phyloP scores from a whole-genome alignment of 2,329 filamentous ascomycete species.

The Aspergillus pseudoglaucus region DNA sequence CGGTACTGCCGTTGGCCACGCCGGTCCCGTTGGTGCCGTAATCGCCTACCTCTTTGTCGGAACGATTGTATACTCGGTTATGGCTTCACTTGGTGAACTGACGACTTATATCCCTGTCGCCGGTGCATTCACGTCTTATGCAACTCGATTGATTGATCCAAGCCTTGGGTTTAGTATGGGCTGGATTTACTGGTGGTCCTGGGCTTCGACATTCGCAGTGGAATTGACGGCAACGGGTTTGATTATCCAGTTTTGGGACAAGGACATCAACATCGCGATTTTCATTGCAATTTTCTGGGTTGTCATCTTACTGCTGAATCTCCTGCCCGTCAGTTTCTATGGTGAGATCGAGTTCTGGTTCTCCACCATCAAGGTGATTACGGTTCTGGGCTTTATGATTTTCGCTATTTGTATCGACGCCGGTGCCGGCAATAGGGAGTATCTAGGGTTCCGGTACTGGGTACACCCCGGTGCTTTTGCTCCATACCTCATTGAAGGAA shows the following conservation, averaged over 20 bases:
- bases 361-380: slow-evolving; percentile 68
- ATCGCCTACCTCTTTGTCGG: slow-evolving; percentile 66
- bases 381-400: slow-evolving; percentile 68
- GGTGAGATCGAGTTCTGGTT: slow-evolving; percentile 77
- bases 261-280: slow-evolving; percentile 57
- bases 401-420: slow-evolving; percentile 71
- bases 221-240: slow-evolving; percentile 67
- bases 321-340: slow-evolving; percentile 65
- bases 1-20: slow-evolving; percentile 55
- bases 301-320: slow-evolving; percentile 62
- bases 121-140: slow-evolving; percentile 71
- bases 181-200: slow-evolving; percentile 79
- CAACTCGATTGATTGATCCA: slow-evolving; percentile 66
- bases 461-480: slow-evolving; percentile 61
- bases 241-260: slow-evolving; percentile 70
- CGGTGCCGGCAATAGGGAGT: slow-evolving; percentile 61
- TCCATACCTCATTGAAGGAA: slow-evolving; percentile 53
- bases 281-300: slow-evolving; percentile 70
- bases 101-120: slow-evolving; percentile 70
- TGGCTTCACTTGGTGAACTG: slow-evolving; percentile 62
- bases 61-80: slow-evolving; percentile 67
- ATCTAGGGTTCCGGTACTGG: slow-evolving; percentile 70
- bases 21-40: slow-evolving; percentile 60
- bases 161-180: slow-evolving; percentile 71
- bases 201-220: slow-evolving; percentile 65